Evolutionary conservation across 1,139 yeast species (phyloP).

Genomic region (Zygotorulaspora mrakii): DNA sequence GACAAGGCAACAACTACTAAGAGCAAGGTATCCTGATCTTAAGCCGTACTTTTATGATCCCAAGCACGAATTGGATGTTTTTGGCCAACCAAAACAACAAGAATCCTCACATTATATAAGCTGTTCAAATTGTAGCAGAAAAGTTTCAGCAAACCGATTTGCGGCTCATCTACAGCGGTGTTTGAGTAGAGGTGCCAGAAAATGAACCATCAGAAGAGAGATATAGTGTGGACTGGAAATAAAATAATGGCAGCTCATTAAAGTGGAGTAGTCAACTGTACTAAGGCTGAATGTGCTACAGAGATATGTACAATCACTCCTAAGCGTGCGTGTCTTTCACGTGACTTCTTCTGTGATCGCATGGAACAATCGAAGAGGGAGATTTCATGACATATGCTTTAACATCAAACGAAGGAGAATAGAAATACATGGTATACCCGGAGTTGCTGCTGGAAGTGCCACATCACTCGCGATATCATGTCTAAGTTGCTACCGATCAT

Average conservation of each 20-base stretch:
- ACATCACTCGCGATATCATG: slow-evolving; percentile 9
- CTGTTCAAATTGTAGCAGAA: slow-evolving; percentile 79
- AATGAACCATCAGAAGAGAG: slow-evolving; percentile 22
- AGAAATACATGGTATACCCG: not conserved
- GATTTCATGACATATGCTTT: not conserved
- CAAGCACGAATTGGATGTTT: slow-evolving; percentile 28
- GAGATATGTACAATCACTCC: too few relatives aligned
- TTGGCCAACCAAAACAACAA: slow-evolving; percentile 32
- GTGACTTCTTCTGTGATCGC: too few relatives aligned
- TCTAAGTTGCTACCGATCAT: slow-evolving; percentile 20
- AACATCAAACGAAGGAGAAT: not conserved
- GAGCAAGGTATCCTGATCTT: slow-evolving; percentile 26
- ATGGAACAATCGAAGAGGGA: too few relatives aligned
- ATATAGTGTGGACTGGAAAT: too few relatives aligned
- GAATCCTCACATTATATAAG: slow-evolving; percentile 53
- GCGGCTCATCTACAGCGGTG: slow-evolving; percentile 93
- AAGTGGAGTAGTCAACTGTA: too few relatives aligned
- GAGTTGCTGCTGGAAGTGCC: not conserved
- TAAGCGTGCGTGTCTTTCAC: too few relatives aligned
- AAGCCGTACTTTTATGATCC: slow-evolving; percentile 29
- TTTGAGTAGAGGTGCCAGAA: slow-evolving; percentile 55
- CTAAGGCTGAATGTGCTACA: too few relatives aligned
- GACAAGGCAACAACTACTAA: slow-evolving; percentile 24
- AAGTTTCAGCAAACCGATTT: slow-evolving; percentile 85
- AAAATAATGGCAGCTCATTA: too few relatives aligned